A percentile compares a stretch with the other conserved stretches of the same genome.
phyloP scores from a whole-genome alignment of 1,139 yeast species.

The Candida sp. region DNA sequence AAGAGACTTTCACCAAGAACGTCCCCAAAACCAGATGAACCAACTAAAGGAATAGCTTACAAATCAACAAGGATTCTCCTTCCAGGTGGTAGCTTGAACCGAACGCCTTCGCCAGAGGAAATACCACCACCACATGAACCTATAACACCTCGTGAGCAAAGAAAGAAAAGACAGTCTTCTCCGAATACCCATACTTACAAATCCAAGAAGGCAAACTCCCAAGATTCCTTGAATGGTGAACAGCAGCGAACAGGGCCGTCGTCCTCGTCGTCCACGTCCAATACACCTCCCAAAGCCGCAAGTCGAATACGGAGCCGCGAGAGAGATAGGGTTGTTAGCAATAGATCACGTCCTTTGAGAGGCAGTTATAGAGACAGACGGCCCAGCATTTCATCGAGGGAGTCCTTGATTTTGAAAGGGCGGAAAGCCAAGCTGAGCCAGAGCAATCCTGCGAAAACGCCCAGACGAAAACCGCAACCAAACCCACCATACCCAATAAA shows the following conservation, averaged over 20 bases:
- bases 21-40: background rate
- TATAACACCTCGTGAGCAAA: background rate
- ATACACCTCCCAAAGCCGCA: background rate
- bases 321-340: slow-evolving; percentile 2
- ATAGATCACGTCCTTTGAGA: background rate
- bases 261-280: background rate
- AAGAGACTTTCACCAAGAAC: slow-evolving; percentile 1
- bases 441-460: background rate
- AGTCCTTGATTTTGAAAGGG: slow-evolving; percentile 4
- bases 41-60: slow-evolving; percentile 9
- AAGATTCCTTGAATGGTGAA: background rate
- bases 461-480: background rate
- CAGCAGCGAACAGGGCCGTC: background rate
- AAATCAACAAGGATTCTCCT: slow-evolving; percentile 6
- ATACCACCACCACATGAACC: background rate
- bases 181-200: slow-evolving; percentile 4
- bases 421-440: background rate
- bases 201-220: slow-evolving; percentile 1
- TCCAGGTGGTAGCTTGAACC: slow-evolving; percentile 2
- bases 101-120: background rate
- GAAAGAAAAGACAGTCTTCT: background rate
- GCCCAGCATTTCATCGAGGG: slow-evolving; percentile 7
- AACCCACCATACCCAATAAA: slow-evolving; percentile 12
- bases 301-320: background rate
- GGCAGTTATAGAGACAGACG: slow-evolving; percentile 9